phyloP scores from a whole-genome alignment of 495 filamentous ascomycete genomes.

The Hamigera avellanea region DNA sequence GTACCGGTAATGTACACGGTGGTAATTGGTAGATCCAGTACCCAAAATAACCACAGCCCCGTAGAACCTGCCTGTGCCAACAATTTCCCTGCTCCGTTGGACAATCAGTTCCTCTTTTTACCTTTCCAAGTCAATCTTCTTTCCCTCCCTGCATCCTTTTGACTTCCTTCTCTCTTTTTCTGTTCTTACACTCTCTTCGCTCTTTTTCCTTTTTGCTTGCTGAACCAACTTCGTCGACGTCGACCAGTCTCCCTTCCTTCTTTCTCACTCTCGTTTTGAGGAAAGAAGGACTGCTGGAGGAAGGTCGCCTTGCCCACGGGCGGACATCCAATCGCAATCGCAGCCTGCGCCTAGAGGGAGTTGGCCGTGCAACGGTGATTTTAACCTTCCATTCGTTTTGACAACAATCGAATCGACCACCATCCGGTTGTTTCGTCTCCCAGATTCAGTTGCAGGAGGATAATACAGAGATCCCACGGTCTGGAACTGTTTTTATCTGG shows the following conservation, averaged over 20 bases:
- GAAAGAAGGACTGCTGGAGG: slow-evolving; percentile 17
- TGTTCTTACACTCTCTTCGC: slow-evolving; percentile 11
- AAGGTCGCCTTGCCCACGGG: background rate
- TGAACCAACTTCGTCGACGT: slow-evolving; percentile 5
- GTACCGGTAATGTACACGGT: too few species aligned
- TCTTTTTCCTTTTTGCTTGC: slow-evolving; percentile 13
- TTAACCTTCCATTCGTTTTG: slow-evolving; percentile 21
- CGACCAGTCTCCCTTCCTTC: slow-evolving; percentile 11
- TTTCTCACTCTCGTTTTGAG: slow-evolving; percentile 14
- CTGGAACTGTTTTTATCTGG: too few species aligned
- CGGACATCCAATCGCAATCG: background rate
- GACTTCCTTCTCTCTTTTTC: slow-evolving; percentile 18
- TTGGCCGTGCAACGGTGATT: slow-evolving; percentile 5
- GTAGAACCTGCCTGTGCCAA: background rate
- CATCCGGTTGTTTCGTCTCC: too few species aligned
- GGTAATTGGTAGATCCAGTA: too few species aligned
- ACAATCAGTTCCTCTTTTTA: background rate
- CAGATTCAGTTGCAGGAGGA: too few species aligned
- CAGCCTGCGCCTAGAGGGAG: slow-evolving; percentile 5
- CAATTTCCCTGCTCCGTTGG: background rate
- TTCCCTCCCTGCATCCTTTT: slow-evolving; percentile 10
- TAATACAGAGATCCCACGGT: too few species aligned
- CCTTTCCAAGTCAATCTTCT: slow-evolving; percentile 10
- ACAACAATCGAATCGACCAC: too few species aligned
- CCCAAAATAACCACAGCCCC: slow-evolving; percentile 1